These are phyloP conservation scores for Zoysia matrella DNA, from an alignment of 202 grass and related monocot species.

Conservation along the genomic window DNA sequence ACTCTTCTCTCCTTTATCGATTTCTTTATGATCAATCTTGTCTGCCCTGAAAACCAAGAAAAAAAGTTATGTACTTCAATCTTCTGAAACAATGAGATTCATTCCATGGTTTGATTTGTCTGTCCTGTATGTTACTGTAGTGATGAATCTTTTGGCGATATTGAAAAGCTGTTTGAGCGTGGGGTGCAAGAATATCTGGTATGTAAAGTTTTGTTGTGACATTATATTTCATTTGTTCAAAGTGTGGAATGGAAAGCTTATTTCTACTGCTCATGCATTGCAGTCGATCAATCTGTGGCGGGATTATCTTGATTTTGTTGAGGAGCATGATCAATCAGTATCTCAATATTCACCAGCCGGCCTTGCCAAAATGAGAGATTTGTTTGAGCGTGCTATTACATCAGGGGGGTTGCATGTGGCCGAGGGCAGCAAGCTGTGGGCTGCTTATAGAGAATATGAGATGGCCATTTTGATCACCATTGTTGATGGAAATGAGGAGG, in stretches of 20 bases:
- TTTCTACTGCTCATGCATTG: slow-evolving; percentile 25
- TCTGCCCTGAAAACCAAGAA: not conserved
- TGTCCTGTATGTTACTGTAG: slow-evolving; percentile 41
- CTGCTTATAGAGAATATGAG: slow-evolving; percentile 91
- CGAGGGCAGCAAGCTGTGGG: slow-evolving; percentile 86
- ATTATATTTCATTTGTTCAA: not conserved
- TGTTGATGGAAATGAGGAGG: slow-evolving; percentile 60
- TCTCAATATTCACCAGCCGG: slow-evolving; percentile 70
- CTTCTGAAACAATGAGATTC: not conserved
- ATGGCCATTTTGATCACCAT: slow-evolving; percentile 82
- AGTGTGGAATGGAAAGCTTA: not conserved
- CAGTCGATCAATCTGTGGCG: slow-evolving; percentile 84
- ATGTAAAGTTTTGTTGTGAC: slow-evolving; percentile 28
- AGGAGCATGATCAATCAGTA: slow-evolving; percentile 77
- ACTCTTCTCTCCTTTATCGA: not conserved
- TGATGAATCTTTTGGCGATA: slow-evolving; percentile 55
- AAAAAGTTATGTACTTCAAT: too few species aligned
- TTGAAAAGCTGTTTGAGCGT: slow-evolving; percentile 86
- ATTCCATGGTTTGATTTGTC: not conserved
- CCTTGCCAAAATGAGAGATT: slow-evolving; percentile 81
- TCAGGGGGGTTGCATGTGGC: slow-evolving; percentile 69
- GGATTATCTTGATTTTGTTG: slow-evolving; percentile 86
- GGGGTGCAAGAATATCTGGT: slow-evolving; percentile 97
- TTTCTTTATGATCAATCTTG: not conserved
- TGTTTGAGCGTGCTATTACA: slow-evolving; percentile 88